Evolutionary conservation across 768 basidiomycete species (phyloP), one percentile per base, ranked within the genome.

Genomic region (Cystofilobasidium capitatum): DNA sequence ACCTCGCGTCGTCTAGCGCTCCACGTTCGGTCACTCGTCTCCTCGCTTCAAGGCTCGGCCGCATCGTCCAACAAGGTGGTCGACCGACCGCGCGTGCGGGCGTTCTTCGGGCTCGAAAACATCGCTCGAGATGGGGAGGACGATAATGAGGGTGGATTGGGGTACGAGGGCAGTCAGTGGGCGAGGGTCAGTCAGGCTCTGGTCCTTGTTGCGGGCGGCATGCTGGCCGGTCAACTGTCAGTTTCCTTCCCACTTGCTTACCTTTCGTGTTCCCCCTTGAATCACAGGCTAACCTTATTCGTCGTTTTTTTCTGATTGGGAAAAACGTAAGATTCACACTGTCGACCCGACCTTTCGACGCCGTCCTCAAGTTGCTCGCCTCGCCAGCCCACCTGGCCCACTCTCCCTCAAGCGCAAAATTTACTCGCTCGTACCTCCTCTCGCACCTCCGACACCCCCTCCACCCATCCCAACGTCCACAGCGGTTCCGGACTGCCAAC

Each of bases 341-440:
- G n/a, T 68, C 66, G 16, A 54, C 66, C 7, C 66, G 66, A 6
- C 66, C 66, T 0, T 68, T 68, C 42, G 66, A 68, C 51, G 61
- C 66, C 17, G 39, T 61, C 37, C 66, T 68, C 17, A 33, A 26
- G 31, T 54, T 68, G 7, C 66, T 68, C 29, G 31, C 37, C 36
- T 62, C 66, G 2, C 61, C 66, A 12, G 33, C 54, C 5, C 60
- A 62, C 35, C 37, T 45, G 3, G 24, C 60, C 22, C 39, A 58
- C 24, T 26, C 39, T 14, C n/a, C 60, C 10, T 26, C 61, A 6
- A 24, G 51, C 13, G 31, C 49, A 1, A 17, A 17, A 13, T 24
- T 33, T 31, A 45, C 66, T 16, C 60, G 54, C 3, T 31, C 61
- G 31, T 58, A 62, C 35, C 2, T 68, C 44, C 59, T 37, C 40